Evolutionary conservation across 495 filamentous ascomycete species (phyloP).

Genomic region (Mytilinidion resinicola): DNA sequence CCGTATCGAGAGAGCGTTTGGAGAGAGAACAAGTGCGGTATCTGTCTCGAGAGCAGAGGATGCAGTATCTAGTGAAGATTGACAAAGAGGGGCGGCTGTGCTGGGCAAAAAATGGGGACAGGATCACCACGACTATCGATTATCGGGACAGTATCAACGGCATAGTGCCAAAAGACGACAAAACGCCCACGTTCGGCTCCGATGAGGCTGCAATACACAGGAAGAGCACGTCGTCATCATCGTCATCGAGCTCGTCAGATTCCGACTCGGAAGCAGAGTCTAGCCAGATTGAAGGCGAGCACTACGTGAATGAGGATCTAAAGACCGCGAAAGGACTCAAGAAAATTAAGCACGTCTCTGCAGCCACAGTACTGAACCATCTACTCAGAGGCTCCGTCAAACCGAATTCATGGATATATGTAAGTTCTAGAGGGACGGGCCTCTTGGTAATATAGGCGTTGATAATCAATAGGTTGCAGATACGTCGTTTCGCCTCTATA

Average conservation of each 20-base stretch:
- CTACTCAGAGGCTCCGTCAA: slow-evolving; percentile 63
- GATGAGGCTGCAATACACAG: slow-evolving; percentile 2
- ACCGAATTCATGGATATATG: slow-evolving; percentile 88
- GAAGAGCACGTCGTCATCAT: slow-evolving; percentile 7
- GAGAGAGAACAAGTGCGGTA: slow-evolving; percentile 39
- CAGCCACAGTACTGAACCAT: slow-evolving; percentile 62
- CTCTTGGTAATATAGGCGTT: background rate
- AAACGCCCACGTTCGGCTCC: slow-evolving; percentile 17
- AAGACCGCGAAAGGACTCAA: slow-evolving; percentile 51
- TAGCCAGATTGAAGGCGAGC: slow-evolving; percentile 38
- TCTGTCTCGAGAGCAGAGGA: slow-evolving; percentile 38
- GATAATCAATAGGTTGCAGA: slow-evolving; percentile 52
- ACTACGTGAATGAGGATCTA: slow-evolving; percentile 50
- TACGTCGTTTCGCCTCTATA: slow-evolving; percentile 77
- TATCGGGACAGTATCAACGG: slow-evolving; percentile 76
- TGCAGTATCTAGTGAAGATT: slow-evolving; percentile 37
- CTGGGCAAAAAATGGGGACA: slow-evolving; percentile 56
- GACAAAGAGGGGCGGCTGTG: slow-evolving; percentile 35
- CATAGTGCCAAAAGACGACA: slow-evolving; percentile 61
- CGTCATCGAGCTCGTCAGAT: slow-evolving; percentile 17
- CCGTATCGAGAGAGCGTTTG: slow-evolving; percentile 34
- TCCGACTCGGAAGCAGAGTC: slow-evolving; percentile 15
- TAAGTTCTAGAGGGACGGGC: slow-evolving; percentile 21
- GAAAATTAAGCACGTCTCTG: slow-evolving; percentile 61
- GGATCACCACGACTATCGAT: slow-evolving; percentile 66